Evolutionary conservation across 306 rosid species (phyloP), one percentile per base, ranked within the genome.

Genomic region (Lathyrus aphaca): DNA sequence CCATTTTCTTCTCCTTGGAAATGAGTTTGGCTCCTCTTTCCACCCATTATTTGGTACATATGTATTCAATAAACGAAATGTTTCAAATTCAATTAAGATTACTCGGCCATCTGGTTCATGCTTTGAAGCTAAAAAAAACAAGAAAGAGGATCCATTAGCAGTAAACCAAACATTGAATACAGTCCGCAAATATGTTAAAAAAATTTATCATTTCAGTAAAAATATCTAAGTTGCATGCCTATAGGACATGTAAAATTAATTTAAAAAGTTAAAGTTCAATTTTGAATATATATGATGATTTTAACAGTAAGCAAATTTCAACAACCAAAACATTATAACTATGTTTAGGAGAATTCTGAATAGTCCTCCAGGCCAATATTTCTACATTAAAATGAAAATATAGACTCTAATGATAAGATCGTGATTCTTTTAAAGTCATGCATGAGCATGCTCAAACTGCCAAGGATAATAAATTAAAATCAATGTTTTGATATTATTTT

Each of bases 1-100:
- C 98, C 98, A 94, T 81, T 90, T 94, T 74, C 98, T 88, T 88
- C 98, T 86, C 87, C 98, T 90, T 64, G 64, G 81, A 78, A 94
- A 94, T 71, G 98, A 85, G 70, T 85, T 94, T 74, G 86, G 85
- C 79, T 93, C 98, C 83, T 94, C 98, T 85, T 88, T 94, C 98
- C 98, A 94, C 44, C 98, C 97, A 78, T 94, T 94, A 78, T 94
- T 94, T 69, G 98, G 98, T 21, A 75, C 85, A 76, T 94, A 94
- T 21, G 98, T 94, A 75, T 90, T 94, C 86, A 94, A 82, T 59
- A 90, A 30, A 72, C 86, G 76, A 68, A 94, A 86, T 11, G 87
- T 82, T 75, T 94, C 92, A 43, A 94, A 94, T 82, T 94, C 98
- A 73, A 81, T 96, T 69, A 94, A 85, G 74, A 94, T 90, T 48